Percentiles rank a stretch among this genome's conserved stretches.
phyloP scores from a whole-genome alignment of 2,329 filamentous ascomycete species.

The Colletotrichum graminicola region DNA sequence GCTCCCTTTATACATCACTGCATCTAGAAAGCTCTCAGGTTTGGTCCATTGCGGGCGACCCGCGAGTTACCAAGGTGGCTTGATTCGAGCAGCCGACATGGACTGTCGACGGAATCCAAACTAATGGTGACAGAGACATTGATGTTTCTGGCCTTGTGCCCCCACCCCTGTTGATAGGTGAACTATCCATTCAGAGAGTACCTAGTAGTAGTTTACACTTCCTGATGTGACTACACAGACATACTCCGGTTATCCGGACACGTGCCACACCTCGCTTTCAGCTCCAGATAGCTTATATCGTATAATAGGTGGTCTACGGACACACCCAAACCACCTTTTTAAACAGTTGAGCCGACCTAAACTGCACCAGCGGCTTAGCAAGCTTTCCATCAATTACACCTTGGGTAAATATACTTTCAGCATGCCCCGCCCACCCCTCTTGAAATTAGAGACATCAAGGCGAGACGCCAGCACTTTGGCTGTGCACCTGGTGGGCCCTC shows the following conservation, averaged over 20 bases:
- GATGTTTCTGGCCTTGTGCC: background rate
- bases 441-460: conserved; percentile 4
- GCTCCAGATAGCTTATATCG: background rate
- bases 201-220: background rate
- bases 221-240: conserved; percentile 21
- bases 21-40: conserved; percentile 24
- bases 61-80: background rate
- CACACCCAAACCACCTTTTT: background rate
- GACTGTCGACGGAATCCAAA: background rate
- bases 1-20: background rate
- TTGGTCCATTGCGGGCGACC: conserved; percentile 16
- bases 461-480: conserved; percentile 20
- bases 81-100: background rate
- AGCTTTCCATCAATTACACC: background rate
- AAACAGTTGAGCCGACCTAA: background rate
- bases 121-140: background rate
- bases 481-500: background rate
- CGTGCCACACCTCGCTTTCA: background rate
- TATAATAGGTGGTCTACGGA: conserved; percentile 8
- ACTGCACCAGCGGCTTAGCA: background rate
- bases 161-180: background rate
- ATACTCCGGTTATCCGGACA: conserved; percentile 16
- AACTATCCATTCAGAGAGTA: too few relatives aligned
- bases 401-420: background rate
- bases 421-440: background rate